A percentile compares a stretch with the other conserved stretches of the same genome.
These are phyloP conservation scores for Asterionellopsis glacialis DNA, from an alignment of 108 stramenopile species.

Conservation along the genomic window DNA sequence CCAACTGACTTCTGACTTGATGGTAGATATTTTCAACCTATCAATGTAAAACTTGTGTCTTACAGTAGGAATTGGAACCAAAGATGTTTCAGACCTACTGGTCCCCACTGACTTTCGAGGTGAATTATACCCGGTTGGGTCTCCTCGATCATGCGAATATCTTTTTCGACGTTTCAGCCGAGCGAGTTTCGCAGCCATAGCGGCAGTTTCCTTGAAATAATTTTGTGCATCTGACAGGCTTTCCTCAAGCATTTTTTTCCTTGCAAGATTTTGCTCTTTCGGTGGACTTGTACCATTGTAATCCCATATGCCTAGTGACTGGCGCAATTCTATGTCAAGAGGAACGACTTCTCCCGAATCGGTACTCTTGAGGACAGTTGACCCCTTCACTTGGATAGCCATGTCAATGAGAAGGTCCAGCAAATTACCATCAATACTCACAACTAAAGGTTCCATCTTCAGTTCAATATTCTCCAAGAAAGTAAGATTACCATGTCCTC, in stretches of 20 bases:
- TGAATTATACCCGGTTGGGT: neutral
- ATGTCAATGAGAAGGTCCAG: conserved; percentile 1
- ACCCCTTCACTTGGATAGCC: neutral
- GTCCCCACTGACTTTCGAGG: neutral
- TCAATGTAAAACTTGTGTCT: conserved; percentile 61
- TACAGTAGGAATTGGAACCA: neutral
- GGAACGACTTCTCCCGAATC: neutral
- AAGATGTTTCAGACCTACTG: neutral
- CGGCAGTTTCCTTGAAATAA: conserved; percentile 19
- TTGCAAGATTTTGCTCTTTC: no score
- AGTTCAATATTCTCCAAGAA: conserved; percentile 32
- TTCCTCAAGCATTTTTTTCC: no score
- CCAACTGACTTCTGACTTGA: conserved; percentile 53
- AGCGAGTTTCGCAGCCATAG: conserved; percentile 28
- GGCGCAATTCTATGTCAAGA: no score
- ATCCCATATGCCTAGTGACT: no score
- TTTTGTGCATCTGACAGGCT: neutral
- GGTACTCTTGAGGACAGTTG: neutral
- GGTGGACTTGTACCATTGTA: no score
- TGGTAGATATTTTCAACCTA: conserved; percentile 38
- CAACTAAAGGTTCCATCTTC: conserved; percentile 33
- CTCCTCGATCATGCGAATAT: no score
- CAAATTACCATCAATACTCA: conserved; percentile 39
- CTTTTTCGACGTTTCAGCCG: no score
- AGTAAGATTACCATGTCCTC: conserved; percentile 23